A percentile compares a stretch with the other conserved stretches of the same genome.
phyloP scores from a whole-genome alignment of 768 basidiomycete species.

The Coprinopsis cinerea region DNA sequence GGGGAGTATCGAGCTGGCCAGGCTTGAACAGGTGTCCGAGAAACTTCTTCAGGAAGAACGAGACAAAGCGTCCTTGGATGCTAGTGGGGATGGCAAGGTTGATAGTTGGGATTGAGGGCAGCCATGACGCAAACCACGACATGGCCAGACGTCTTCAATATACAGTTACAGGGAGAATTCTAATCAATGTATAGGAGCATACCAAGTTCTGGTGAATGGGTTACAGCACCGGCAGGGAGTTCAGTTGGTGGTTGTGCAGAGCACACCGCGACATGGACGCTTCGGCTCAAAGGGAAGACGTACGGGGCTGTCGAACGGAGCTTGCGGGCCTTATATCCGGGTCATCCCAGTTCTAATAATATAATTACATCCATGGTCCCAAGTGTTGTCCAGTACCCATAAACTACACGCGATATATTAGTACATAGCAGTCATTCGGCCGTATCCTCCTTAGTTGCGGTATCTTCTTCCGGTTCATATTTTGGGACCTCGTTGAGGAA shows the following conservation, averaged over 20 bases:
- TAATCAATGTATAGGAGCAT: not conserved
- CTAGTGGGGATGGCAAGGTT: constrained; percentile 60
- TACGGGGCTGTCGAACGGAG: too few species aligned
- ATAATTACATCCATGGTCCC: not conserved
- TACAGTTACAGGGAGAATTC: not conserved
- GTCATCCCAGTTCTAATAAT: not conserved
- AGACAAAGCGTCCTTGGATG: constrained; percentile 85
- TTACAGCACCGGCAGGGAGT: not conserved
- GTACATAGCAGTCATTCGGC: too few species aligned
- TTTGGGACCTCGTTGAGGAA: constrained; percentile 26
- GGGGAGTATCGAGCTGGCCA: constrained; percentile 79
- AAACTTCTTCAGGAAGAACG: constrained; percentile 77
- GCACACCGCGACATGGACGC: not conserved
- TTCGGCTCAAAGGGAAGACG: not conserved
- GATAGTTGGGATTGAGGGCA: constrained; percentile 61
- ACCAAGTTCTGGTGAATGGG: not conserved
- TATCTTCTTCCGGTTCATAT: not conserved
- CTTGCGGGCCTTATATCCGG: not conserved
- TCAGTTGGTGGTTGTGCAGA: not conserved
- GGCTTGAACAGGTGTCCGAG: constrained; percentile 85
- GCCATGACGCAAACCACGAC: constrained; percentile 52
- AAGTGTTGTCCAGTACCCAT: not conserved
- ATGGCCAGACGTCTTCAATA: constrained; percentile 14
- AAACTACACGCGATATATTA: not conserved
- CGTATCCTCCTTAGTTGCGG: not conserved